Conservation (phyloP, 164 flowering plant species). For the Brasenia schreberi region DNA sequence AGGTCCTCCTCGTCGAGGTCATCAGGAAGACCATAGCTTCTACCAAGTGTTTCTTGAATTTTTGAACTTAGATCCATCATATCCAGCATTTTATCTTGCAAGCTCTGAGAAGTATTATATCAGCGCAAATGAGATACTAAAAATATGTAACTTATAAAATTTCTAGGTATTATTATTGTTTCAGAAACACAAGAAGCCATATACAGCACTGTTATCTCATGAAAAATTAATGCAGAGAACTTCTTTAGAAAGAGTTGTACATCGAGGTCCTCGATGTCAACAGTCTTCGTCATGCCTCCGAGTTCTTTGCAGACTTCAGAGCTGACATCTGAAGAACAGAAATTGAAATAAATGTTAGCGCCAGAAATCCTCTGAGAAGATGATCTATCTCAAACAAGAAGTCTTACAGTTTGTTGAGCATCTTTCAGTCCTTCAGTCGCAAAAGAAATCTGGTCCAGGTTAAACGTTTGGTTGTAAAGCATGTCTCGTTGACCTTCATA, state of each 20-base stretch:
- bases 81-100: slow-evolving; percentile 99
- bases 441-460: slow-evolving; percentile 94
- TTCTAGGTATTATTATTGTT: too few species aligned
- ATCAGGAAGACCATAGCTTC: slow-evolving; percentile 93
- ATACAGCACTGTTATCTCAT: not conserved
- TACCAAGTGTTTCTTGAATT: slow-evolving; percentile 93
- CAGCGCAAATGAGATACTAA: not conserved
- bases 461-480: slow-evolving; percentile 96
- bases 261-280: slow-evolving; percentile 82
- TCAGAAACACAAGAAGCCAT: not conserved
- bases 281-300: slow-evolving; percentile 87
- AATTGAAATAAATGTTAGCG: not conserved
- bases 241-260: slow-evolving; percentile 14
- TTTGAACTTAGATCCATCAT: slow-evolving; percentile 89
- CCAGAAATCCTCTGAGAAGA: not conserved
- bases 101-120: slow-evolving; percentile 28
- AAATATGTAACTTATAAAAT: too few species aligned
- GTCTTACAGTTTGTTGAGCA: slow-evolving; percentile 92
- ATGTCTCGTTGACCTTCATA: slow-evolving; percentile 97
- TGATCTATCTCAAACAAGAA: not conserved
- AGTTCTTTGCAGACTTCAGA: slow-evolving; percentile 70
- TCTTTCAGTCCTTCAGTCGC: slow-evolving; percentile 95
- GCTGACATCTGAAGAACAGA: slow-evolving; percentile 60
- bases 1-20: slow-evolving; percentile 97
- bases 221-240: not conserved